phyloP scores from a whole-genome alignment of 2,329 filamentous ascomycete species.

The Aureobasidium leucospermi region DNA sequence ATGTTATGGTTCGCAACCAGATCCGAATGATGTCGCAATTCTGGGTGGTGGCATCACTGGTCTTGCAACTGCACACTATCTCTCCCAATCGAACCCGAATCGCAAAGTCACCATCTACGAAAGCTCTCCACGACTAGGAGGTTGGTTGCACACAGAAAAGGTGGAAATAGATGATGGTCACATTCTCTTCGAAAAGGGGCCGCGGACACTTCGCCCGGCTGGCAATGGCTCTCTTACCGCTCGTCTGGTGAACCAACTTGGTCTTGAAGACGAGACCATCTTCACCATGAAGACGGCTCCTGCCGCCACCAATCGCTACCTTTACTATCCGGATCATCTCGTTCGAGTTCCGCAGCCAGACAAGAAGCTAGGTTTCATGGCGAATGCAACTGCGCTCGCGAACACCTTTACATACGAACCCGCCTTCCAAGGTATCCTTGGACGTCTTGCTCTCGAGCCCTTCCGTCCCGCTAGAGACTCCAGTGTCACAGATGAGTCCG shows the following conservation, averaged over 20 bases:
- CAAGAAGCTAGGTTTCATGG: conserved; percentile 26
- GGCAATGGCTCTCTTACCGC: conserved; percentile 58
- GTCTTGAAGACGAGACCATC: conserved; percentile 50
- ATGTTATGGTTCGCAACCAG: conserved; percentile 10
- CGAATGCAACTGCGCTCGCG: conserved; percentile 25
- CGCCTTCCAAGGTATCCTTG: conserved; percentile 44
- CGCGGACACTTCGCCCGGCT: conserved; percentile 62
- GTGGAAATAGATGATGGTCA: conserved; percentile 54
- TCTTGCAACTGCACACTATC: conserved; percentile 68
- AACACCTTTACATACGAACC: conserved; percentile 44
- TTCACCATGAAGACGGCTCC: conserved; percentile 44
- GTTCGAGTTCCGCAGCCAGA: conserved; percentile 51
- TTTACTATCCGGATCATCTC: conserved; percentile 83
- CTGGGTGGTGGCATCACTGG: conserved; percentile 80
- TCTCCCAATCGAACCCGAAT: conserved; percentile 59
- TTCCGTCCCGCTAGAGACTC: conserved; percentile 24
- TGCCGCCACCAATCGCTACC: conserved; percentile 59
- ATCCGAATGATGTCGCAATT: conserved; percentile 50
- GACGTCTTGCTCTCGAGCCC: conserved; percentile 30
- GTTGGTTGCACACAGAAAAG: conserved; percentile 69
- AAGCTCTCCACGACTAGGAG: conserved; percentile 60
- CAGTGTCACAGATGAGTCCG: conserved; percentile 56
- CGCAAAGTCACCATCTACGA: conserved; percentile 78
- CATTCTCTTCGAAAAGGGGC: conserved; percentile 76
- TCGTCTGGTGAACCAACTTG: conserved; percentile 59